Conservation (phyloP, 1,284 basidiomycete species). For the Puccinia novopanici region DNA sequence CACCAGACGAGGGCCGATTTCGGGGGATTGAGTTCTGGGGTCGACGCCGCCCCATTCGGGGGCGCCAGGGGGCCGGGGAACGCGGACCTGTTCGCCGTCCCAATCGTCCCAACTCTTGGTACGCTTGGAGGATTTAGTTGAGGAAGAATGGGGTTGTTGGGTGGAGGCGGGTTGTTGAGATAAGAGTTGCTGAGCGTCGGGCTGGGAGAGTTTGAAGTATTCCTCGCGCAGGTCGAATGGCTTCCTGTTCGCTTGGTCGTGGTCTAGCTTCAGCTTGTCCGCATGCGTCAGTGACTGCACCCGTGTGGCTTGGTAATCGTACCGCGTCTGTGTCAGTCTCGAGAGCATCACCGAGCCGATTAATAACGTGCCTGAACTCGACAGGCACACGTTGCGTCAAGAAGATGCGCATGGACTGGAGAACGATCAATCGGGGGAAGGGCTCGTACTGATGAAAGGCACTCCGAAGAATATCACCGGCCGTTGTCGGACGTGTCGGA, state of each 20-base stretch:
- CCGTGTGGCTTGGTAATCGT: slow-evolving; percentile 58
- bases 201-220: slow-evolving; percentile 55
- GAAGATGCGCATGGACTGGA: background rate
- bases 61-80: slow-evolving; percentile 22
- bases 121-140: slow-evolving; percentile 4
- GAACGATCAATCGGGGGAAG: background rate
- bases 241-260: slow-evolving; percentile 54
- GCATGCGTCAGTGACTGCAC: slow-evolving; percentile 57
- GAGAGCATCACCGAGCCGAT: slow-evolving; percentile 57
- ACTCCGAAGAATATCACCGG: slow-evolving; percentile 59
- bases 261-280: slow-evolving; percentile 57
- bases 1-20: slow-evolving; percentile 30
- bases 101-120: slow-evolving; percentile 45
- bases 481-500: slow-evolving; percentile 52
- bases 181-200: background rate
- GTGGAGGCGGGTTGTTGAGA: background rate
- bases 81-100: slow-evolving; percentile 49
- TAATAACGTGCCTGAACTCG: slow-evolving; percentile 54
- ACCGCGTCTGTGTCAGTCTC: slow-evolving; percentile 58
- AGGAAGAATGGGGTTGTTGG: background rate
- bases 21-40: slow-evolving; percentile 23
- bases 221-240: slow-evolving; percentile 58
- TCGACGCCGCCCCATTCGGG: slow-evolving; percentile 48
- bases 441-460: slow-evolving; percentile 56
- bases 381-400: too few species aligned